Conservation (phyloP, 164 flowering plant species). For the Vitis cinerea region DNA sequence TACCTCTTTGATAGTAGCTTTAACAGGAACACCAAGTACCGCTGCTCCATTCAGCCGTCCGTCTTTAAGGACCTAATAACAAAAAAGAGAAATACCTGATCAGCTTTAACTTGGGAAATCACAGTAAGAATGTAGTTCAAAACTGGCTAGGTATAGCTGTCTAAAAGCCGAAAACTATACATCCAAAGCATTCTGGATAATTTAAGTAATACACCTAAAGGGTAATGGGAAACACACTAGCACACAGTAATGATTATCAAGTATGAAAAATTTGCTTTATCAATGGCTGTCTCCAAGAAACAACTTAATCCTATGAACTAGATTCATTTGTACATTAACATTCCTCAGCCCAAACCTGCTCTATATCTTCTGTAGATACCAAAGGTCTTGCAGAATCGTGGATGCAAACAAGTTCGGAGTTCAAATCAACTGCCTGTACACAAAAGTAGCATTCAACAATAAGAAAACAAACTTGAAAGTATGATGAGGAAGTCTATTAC, state of each 20-base stretch:
- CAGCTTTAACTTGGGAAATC: not conserved
- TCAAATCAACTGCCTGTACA: slow-evolving; percentile 68
- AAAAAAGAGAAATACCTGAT: not conserved
- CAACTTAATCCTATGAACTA: not conserved
- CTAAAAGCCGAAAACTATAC: not conserved
- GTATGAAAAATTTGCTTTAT: not conserved
- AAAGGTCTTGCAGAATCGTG: slow-evolving; percentile 99
- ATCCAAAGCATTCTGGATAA: not conserved
- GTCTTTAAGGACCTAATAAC: slow-evolving; percentile 76
- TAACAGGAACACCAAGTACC: slow-evolving; percentile 96
- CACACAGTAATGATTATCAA: no score
- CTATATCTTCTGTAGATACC: slow-evolving; percentile 56
- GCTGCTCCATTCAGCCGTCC: slow-evolving; percentile 85
- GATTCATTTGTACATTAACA: not conserved
- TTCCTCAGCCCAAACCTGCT: slow-evolving; percentile 54
- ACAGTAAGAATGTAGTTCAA: not conserved
- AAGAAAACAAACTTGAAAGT: not conserved
- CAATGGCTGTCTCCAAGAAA: not conserved
- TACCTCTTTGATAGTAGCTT: slow-evolving; percentile 99
- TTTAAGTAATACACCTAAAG: not conserved
- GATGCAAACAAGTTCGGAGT: slow-evolving; percentile 86
- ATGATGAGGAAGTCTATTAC: not conserved
- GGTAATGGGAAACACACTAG: not conserved
- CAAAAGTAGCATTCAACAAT: slow-evolving; percentile 2
- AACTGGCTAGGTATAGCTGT: not conserved